These are phyloP conservation scores for Trichoderma breve DNA, from an alignment of 2,329 filamentous ascomycete genomes.

Conservation along the genomic window DNA sequence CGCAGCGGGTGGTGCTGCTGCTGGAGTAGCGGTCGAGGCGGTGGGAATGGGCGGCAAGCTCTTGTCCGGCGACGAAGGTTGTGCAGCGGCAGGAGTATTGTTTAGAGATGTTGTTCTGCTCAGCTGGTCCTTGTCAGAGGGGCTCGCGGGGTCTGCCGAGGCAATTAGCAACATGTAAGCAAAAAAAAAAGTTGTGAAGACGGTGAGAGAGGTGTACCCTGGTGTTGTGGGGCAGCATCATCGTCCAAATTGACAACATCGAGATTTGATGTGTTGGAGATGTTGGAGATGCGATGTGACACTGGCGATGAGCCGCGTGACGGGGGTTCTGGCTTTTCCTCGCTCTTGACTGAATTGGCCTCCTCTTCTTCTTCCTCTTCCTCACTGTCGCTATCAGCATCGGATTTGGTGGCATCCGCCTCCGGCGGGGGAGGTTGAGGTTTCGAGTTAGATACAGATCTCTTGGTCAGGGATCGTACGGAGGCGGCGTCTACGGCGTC, in stretches of 20 bases:
- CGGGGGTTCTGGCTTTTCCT: conserved; percentile 25
- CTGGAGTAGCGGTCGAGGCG: conserved; percentile 30
- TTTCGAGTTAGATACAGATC: conserved; percentile 38
- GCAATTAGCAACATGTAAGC: conserved; percentile 22
- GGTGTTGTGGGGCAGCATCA: conserved; percentile 41
- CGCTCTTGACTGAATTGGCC: conserved; percentile 23
- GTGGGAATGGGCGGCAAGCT: conserved; percentile 39
- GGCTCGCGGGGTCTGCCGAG: conserved; percentile 32
- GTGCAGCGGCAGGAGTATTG: conserved; percentile 70
- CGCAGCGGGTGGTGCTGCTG: conserved; percentile 32
- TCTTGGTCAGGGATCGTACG: conserved; percentile 61
- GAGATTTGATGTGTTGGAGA: conserved; percentile 48
- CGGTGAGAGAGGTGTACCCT: conserved; percentile 31
- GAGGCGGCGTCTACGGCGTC: conserved; percentile 70
- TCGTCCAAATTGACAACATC: conserved; percentile 68
- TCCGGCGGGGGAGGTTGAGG: conserved; percentile 24
- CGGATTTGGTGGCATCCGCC: conserved; percentile 20
- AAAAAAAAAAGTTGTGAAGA: neutral
- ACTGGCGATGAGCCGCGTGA: conserved; percentile 38
- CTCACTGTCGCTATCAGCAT: conserved; percentile 22
- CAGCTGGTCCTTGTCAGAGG: conserved; percentile 39
- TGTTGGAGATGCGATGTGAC: conserved; percentile 46
- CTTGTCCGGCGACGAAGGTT: conserved; percentile 60
- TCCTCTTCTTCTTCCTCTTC: conserved; percentile 14
- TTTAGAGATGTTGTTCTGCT: conserved; percentile 62